These are phyloP conservation scores for Penicillium subrubescens DNA, from an alignment of 495 filamentous ascomycete species.

Conservation along the genomic window DNA sequence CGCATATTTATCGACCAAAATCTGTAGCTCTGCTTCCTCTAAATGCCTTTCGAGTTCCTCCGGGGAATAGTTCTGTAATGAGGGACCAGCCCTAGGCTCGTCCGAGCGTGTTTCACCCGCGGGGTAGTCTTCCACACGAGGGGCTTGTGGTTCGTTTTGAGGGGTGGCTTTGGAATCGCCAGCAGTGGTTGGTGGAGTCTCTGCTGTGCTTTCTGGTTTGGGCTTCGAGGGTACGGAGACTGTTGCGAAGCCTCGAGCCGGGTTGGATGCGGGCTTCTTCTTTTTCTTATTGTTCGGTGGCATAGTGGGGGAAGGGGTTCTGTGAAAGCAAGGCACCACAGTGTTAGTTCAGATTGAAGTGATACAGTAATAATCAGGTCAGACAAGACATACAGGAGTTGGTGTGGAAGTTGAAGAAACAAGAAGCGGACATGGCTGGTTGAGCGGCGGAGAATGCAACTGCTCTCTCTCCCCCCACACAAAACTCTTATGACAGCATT, in stretches of 20 bases:
- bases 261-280: slow-evolving; percentile 81
- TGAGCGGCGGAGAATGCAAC: slow-evolving; percentile 23
- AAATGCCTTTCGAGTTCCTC: slow-evolving; percentile 85
- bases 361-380: neutral
- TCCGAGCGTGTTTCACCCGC: slow-evolving; percentile 11
- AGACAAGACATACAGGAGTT: slow-evolving; percentile 11
- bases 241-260: slow-evolving; percentile 88
- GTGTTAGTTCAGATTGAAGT: neutral
- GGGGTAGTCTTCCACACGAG: slow-evolving; percentile 23
- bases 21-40: slow-evolving; percentile 79
- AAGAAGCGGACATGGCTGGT: slow-evolving; percentile 23
- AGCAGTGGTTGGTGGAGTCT: slow-evolving; percentile 33
- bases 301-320: slow-evolving; percentile 49
- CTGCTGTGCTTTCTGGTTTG: slow-evolving; percentile 33
- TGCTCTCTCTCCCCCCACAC: slow-evolving; percentile 27
- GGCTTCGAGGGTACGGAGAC: slow-evolving; percentile 83
- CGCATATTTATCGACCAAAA: slow-evolving; percentile 78
- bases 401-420: slow-evolving; percentile 14
- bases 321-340: slow-evolving; percentile 3
- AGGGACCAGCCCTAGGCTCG: slow-evolving; percentile 25
- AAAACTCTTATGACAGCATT: slow-evolving; percentile 55
- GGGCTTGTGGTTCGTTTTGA: slow-evolving; percentile 43
- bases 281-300: slow-evolving; percentile 80
- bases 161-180: slow-evolving; percentile 42
- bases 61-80: slow-evolving; percentile 61